Evolutionary conservation across 345 rosid species (phyloP).

Genomic region (Carallia pectinifolia): DNA sequence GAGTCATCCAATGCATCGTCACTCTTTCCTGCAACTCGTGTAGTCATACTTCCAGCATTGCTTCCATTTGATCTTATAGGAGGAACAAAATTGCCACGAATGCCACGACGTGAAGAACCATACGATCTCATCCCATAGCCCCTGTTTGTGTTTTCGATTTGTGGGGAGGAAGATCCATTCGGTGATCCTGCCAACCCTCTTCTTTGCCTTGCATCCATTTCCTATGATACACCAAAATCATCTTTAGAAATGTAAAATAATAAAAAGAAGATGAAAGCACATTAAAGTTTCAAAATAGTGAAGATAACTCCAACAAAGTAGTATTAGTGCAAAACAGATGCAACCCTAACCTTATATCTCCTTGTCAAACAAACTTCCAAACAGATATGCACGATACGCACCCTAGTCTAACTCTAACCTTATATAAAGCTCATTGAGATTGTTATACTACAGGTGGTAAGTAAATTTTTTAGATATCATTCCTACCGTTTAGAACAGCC

Average conservation of each 20-base stretch:
- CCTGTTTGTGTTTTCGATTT: conserved; percentile 50
- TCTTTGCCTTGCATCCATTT: conserved; percentile 71
- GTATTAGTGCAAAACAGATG: neutral
- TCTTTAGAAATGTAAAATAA: neutral
- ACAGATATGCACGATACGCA: neutral
- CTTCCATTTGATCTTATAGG: conserved; percentile 75
- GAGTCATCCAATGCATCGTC: conserved; percentile 84
- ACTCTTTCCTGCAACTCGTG: conserved; percentile 66
- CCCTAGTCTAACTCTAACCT: too few species aligned
- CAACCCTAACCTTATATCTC: neutral
- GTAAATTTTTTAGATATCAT: neutral
- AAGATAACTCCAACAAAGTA: neutral
- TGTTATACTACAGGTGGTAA: conserved; percentile 1
- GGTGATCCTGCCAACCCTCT: conserved; percentile 68
- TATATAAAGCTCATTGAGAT: neutral
- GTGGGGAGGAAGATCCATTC: conserved; percentile 56
- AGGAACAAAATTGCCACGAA: conserved; percentile 84
- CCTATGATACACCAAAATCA: conserved; percentile 42
- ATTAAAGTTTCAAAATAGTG: neutral
- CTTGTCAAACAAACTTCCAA: neutral
- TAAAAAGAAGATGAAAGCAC: neutral
- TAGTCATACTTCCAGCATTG: conserved; percentile 56
- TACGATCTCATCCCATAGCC: conserved; percentile 60
- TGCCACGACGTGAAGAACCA: conserved; percentile 65
- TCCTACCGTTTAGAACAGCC: too few species aligned